Percentiles rank a stretch among this genome's conserved stretches.
Conservation (phyloP, 2,329 filamentous ascomycete genomes). For the Reticulascus tulasneorum region DNA sequence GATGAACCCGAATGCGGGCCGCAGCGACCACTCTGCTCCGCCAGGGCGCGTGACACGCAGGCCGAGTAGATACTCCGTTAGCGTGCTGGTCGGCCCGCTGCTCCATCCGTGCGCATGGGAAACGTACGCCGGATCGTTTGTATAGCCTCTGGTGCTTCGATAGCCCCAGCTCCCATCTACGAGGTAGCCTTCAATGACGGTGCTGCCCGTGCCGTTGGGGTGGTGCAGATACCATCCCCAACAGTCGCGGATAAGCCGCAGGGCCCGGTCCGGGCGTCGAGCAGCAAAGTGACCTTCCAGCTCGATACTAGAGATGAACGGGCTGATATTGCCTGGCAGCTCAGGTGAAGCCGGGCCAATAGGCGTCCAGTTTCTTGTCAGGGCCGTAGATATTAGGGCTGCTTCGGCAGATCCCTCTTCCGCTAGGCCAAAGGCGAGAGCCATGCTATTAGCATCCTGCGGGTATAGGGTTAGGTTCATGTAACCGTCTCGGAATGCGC, state of each 20-base stretch:
- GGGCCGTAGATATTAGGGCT: slow-evolving; percentile 36
- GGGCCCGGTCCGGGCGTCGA: slow-evolving; percentile 42
- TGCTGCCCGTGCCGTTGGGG: slow-evolving; percentile 52
- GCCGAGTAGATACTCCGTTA: slow-evolving; percentile 39
- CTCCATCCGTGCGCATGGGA: slow-evolving; percentile 47
- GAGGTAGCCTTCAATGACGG: slow-evolving; percentile 57
- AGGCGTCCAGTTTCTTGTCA: slow-evolving; percentile 49
- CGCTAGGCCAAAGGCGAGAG: slow-evolving; percentile 36
- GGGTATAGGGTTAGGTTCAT: slow-evolving; percentile 47
- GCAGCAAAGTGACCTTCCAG: slow-evolving; percentile 51
- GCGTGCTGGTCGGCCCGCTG: slow-evolving; percentile 40
- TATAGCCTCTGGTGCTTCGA: slow-evolving; percentile 43
- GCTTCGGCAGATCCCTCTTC: slow-evolving; percentile 17
- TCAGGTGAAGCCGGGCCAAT: slow-evolving; percentile 55
- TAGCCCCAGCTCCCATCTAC: slow-evolving; percentile 54
- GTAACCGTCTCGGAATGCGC: slow-evolving; percentile 53
- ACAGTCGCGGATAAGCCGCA: slow-evolving; percentile 49
- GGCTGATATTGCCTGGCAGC: slow-evolving; percentile 53
- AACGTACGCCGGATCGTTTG: slow-evolving; percentile 39
- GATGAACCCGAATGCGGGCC: not conserved
- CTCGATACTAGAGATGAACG: slow-evolving; percentile 56
- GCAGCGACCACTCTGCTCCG: not conserved
- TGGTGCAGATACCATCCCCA: slow-evolving; percentile 60
- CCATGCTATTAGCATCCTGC: slow-evolving; percentile 57
- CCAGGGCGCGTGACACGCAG: slow-evolving; percentile 16